Conservation (phyloP, 192 early-diverging fungal species). For the Ambispora gerdemannii region DNA sequence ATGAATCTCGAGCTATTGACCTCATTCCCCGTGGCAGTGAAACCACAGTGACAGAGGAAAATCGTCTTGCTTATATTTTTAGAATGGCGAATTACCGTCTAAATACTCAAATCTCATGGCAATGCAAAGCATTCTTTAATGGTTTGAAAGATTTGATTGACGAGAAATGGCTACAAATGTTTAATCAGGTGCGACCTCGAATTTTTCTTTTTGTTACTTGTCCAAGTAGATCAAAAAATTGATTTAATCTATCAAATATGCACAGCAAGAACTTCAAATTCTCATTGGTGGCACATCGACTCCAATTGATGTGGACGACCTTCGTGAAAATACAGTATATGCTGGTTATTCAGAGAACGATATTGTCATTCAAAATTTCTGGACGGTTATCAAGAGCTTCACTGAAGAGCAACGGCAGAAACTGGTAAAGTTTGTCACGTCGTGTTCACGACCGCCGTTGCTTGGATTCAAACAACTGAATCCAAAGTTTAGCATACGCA, state of each 20-base stretch:
- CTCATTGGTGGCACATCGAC: conserved; percentile 77
- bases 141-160: conserved; percentile 85
- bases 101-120: conserved; percentile 72
- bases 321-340: conserved; percentile 72
- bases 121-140: conserved; percentile 77
- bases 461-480: conserved; percentile 80
- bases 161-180: conserved; percentile 86
- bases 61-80: conserved; percentile 85
- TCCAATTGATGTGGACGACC: conserved; percentile 75
- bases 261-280: conserved; percentile 81
- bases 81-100: conserved; percentile 85
- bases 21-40: conserved; percentile 74
- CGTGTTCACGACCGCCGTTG: conserved; percentile 85
- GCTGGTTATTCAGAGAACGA: conserved; percentile 67
- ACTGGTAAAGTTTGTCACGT: conserved; percentile 86
- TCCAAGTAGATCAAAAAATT: not conserved
- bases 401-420: conserved; percentile 48
- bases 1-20: conserved; percentile 52
- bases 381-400: conserved; percentile 47
- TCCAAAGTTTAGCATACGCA: conserved; percentile 70
- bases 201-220: not conserved
- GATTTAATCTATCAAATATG: not conserved
- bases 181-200: conserved; percentile 62
- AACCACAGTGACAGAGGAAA: conserved; percentile 79
- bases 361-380: conserved; percentile 73